A percentile compares a stretch with the other conserved stretches of the same genome.
Conservation (phyloP, 2,329 filamentous ascomycete genomes). For the Hymenoscyphus albidus region DNA sequence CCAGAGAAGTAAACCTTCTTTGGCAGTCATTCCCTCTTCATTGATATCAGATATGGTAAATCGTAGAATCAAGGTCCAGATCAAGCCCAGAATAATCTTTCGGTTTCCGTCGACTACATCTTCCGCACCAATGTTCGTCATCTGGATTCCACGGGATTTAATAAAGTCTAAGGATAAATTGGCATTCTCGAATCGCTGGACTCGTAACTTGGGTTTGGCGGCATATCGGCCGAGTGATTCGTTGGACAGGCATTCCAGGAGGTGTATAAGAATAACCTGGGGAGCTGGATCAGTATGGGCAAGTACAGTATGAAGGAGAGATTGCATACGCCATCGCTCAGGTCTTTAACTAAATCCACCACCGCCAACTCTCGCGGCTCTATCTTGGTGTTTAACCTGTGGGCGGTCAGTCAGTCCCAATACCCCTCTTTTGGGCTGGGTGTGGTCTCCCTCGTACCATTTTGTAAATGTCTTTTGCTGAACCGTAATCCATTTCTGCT, state of each 20-base stretch:
- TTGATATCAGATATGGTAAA: constrained; percentile 99
- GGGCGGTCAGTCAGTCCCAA: constrained; percentile 11
- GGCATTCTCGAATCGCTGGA: constrained; percentile 97
- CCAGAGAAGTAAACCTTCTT: constrained; percentile 92
- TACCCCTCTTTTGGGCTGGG: constrained; percentile 6
- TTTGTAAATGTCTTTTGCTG: constrained; percentile 99
- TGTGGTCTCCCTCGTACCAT: constrained; percentile 55
- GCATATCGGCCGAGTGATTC: constrained; percentile 97
- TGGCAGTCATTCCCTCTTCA: constrained; percentile 94
- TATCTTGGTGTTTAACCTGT: constrained; percentile 95
- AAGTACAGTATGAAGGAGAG: background rate
- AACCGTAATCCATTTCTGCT: constrained; percentile 70
- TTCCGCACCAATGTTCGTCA: constrained; percentile 98
- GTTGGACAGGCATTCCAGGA: constrained; percentile 91
- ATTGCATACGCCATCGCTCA: constrained; percentile 80
- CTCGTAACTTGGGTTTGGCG: constrained; percentile 89
- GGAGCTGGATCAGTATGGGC: constrained; percentile 24
- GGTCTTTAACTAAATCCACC: constrained; percentile 80
- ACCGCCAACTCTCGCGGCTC: constrained; percentile 73
- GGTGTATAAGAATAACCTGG: constrained; percentile 89
- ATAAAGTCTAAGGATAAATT: constrained; percentile 94
- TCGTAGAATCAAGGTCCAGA: constrained; percentile 96
- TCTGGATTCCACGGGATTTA: constrained; percentile 83
- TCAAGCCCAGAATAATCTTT: constrained; percentile 94
- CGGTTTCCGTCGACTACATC: constrained; percentile 97